phyloP scores from a whole-genome alignment of 108 stramenopile genomes.

The Aurantiochytrium sp. region DNA sequence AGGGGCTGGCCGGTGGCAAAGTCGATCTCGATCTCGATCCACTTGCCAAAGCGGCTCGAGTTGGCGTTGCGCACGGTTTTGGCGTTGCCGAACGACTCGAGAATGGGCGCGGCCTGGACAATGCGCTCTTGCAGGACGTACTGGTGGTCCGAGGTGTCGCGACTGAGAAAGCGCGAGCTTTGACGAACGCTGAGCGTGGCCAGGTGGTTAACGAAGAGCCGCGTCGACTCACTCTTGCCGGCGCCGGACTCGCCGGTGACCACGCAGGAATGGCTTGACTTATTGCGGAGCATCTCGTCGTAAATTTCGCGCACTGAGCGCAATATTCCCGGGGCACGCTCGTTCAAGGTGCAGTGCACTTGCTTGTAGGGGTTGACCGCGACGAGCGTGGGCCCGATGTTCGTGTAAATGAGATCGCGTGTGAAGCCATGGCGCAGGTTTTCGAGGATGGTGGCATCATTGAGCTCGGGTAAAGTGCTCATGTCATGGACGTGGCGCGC shows the following conservation, averaged over 20 bases:
- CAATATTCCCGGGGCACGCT: conserved; percentile 82
- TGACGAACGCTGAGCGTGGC: conserved; percentile 34
- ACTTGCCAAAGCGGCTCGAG: conserved; percentile 98
- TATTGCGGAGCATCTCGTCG: conserved; percentile 74
- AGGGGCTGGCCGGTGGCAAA: conserved; percentile 37
- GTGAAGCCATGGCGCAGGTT: conserved; percentile 49
- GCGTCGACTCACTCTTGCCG: conserved; percentile 67
- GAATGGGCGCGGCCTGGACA: conserved; percentile 89
- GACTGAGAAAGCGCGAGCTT: not conserved
- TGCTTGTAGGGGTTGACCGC: conserved; percentile 55
- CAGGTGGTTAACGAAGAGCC: conserved; percentile 63
- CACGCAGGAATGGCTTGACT: conserved; percentile 50
- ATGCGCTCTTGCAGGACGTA: conserved; percentile 84
- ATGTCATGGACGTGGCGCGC: conserved; percentile 31
- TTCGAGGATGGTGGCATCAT: conserved; percentile 56
- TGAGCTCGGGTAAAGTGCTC: conserved; percentile 58
- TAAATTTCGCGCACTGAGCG: conserved; percentile 80
- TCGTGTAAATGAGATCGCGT: conserved; percentile 48
- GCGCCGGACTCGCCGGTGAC: conserved; percentile 68
- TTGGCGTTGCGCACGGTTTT: conserved; percentile 97
- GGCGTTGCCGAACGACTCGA: conserved; percentile 99
- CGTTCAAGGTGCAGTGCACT: conserved; percentile 50
- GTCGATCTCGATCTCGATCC: conserved; percentile 70
- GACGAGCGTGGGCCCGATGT: conserved; percentile 43
- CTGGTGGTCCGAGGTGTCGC: conserved; percentile 40